A percentile compares a stretch with the other conserved stretches of the same genome.
Conservation (phyloP, 139 green algal genomes). For the Gonium pectorale region DNA sequence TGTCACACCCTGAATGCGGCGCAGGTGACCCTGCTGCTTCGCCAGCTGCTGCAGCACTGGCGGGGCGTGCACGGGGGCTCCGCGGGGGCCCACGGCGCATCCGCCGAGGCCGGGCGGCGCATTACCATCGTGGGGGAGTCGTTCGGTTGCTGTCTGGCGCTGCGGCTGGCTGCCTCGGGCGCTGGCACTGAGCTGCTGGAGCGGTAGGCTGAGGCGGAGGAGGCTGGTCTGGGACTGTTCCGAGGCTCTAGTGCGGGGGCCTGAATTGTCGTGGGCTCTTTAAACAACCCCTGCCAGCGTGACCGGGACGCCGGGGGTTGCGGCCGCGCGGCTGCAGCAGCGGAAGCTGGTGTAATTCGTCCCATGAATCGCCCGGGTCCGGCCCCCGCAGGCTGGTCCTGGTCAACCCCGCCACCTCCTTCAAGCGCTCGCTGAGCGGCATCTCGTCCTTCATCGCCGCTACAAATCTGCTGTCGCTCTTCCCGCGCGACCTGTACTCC, state of each 20-base stretch:
- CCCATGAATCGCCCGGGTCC: too few relatives aligned
- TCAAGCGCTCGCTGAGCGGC: constrained; percentile 59
- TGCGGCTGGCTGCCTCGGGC: constrained; percentile 63
- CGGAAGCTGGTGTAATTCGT: too few relatives aligned
- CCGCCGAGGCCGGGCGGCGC: not conserved
- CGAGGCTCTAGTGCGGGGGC: too few relatives aligned
- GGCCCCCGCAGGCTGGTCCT: constrained; percentile 68
- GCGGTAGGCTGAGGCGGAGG: not conserved
- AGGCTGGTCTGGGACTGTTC: not conserved
- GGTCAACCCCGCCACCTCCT: constrained; percentile 76
- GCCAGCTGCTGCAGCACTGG: constrained; percentile 13
- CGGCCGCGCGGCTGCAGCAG: too few relatives aligned
- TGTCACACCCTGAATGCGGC: too few relatives aligned
- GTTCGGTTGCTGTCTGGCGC: constrained; percentile 78
- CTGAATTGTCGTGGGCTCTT: too few relatives aligned
- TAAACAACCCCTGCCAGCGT: too few relatives aligned
- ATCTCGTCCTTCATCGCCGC: constrained; percentile 63
- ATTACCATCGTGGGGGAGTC: constrained; percentile 78
- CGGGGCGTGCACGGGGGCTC: not conserved
- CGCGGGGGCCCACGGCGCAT: too few relatives aligned
- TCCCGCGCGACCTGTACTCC: constrained; percentile 74
- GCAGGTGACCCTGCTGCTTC: constrained; percentile 18
- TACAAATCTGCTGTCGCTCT: constrained; percentile 80
- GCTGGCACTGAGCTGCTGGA: constrained; percentile 66
- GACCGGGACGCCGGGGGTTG: too few relatives aligned